Evolutionary conservation across 108 stramenopile genomes (phyloP).

Genomic region (Skeletonema marinoi): DNA sequence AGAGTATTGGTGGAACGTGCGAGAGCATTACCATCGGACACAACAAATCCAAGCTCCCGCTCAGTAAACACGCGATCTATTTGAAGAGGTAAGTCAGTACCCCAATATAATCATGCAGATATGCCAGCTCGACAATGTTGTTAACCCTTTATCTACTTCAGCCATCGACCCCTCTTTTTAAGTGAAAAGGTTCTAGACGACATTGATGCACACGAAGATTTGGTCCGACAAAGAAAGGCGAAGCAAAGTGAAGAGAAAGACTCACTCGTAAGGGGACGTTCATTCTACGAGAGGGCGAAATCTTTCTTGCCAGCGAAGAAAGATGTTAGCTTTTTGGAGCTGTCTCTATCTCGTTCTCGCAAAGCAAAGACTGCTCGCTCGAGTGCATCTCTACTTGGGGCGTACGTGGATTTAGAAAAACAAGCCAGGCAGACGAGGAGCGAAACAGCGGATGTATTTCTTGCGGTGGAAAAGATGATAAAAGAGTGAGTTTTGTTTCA

Average conservation of each 20-base stretch:
- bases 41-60: constrained; percentile 59
- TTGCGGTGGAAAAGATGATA: constrained; percentile 23
- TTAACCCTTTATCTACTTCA: neutral
- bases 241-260: constrained; percentile 13
- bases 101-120: neutral
- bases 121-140: neutral
- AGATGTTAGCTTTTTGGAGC: constrained; percentile 37
- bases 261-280: neutral
- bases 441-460: constrained; percentile 8
- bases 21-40: constrained; percentile 69
- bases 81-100: neutral
- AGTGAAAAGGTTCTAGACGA: constrained; percentile 50
- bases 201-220: constrained; percentile 45
- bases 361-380: constrained; percentile 40
- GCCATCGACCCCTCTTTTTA: constrained; percentile 48
- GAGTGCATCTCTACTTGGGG: constrained; percentile 54
- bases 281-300: constrained; percentile 10
- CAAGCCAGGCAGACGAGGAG: constrained; percentile 40
- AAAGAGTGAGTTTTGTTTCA: constrained; percentile 36
- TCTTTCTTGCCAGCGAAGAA: constrained; percentile 25
- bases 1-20: constrained; percentile 45
- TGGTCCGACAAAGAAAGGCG: constrained; percentile 32
- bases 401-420: constrained; percentile 67
- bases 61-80: constrained; percentile 9
- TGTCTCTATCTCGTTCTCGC: constrained; percentile 46